phyloP scores from a whole-genome alignment of 805 yeast species.

The Hanseniaspora osmophila region DNA sequence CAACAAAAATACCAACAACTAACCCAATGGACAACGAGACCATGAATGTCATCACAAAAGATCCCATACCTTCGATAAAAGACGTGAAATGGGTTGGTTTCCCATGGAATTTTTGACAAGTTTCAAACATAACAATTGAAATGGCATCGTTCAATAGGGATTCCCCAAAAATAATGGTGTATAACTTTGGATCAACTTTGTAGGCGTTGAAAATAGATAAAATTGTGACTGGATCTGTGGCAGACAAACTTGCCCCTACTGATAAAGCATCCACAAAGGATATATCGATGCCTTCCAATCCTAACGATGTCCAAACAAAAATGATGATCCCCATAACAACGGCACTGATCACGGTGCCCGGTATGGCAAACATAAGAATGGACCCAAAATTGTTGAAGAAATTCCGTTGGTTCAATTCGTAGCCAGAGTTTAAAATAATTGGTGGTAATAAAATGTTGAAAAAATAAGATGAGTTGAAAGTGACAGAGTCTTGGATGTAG shows the following conservation, averaged over 20 bases:
- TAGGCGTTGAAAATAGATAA: conserved; percentile 92
- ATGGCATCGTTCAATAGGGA: conserved; percentile 92
- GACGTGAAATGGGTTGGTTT: conserved; percentile 59
- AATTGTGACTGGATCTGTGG: conserved; percentile 97
- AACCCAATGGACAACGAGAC: conserved; percentile 84
- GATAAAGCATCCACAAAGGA: conserved; percentile 96
- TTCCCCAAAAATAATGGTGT: conserved; percentile 95
- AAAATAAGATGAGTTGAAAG: conserved; percentile 86
- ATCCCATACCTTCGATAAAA: conserved; percentile 86
- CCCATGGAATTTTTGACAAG: conserved; percentile 92
- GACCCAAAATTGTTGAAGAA: conserved; percentile 87
- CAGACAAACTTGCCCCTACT: conserved; percentile 94
- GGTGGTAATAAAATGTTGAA: conserved; percentile 92
- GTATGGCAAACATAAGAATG: conserved; percentile 85
- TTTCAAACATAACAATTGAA: conserved; percentile 96
- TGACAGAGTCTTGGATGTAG: conserved; percentile 91
- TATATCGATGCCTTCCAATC: conserved; percentile 73
- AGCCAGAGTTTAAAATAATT: conserved; percentile 88
- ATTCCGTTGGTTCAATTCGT: conserved; percentile 89
- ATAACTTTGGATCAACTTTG: conserved; percentile 93
- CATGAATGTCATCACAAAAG: conserved; percentile 85
- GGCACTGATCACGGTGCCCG: conserved; percentile 89
- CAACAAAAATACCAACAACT: conserved; percentile 75
- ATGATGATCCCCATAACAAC: conserved; percentile 79
- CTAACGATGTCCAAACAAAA: conserved; percentile 81